Evolutionary conservation across 257 asterid genomes (phyloP), one percentile per base, ranked within the genome.

Genomic region (Fraxinus pennsylvanica): DNA sequence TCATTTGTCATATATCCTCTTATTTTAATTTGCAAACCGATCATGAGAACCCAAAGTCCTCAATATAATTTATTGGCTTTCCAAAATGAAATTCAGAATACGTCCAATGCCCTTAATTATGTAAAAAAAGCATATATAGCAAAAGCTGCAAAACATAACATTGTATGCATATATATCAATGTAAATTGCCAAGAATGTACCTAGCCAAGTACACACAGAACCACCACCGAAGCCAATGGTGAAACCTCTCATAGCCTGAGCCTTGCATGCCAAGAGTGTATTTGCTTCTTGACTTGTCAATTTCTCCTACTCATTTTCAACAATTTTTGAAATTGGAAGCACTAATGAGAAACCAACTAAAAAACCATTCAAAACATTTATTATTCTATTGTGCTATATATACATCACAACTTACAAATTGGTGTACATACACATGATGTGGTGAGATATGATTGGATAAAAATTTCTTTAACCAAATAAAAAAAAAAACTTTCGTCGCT

Each of bases 271-370:
- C 83, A 73, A 2, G 71, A 88, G 10, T 36, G 85, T 25, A 80
- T 86, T 84, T 79, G 82, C 74, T 88, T 94, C 98, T 80, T 82
- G 79, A 52, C 76, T 73, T 73, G 94, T 87, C 79, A 87, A 5
- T 74, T 72, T 63, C 72, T 63, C 92, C 96, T 93, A 89, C 71
- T 30, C 74, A 80, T 77, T 77, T 72, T 8, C 32, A 27, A 27
- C 35, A 63, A 61, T 61, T 61, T 22, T n/a, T 61, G 10, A 17
- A 50, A 50, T 47, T 13, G n/a, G 57, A 47, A 14, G 14, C 5
- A 47, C 19, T 47, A 14, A 12, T 47, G 21, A 12, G 57, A 10
- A 47, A 47, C 57, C 19, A 3, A 47, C 57, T 47, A 15, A 47
- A 50, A 50, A 50, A 50, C 17, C 17, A 50, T 4, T 1, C 6